Percentiles rank a stretch among this genome's conserved stretches.
Conservation (phyloP, 2,329 filamentous ascomycete genomes). For the Pseudonectria foliicola region DNA sequence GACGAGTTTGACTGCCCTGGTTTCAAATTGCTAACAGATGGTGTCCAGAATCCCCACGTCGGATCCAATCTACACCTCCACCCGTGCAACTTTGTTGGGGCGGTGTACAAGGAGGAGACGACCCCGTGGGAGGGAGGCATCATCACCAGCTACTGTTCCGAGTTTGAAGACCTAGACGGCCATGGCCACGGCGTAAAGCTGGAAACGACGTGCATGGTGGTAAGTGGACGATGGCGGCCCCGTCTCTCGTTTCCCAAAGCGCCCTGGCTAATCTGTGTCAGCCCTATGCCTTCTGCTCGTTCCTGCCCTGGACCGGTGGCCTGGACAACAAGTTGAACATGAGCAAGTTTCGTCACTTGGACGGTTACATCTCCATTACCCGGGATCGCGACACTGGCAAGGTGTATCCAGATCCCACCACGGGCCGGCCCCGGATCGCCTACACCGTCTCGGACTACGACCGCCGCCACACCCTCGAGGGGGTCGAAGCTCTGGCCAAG, state of each 20-base stretch:
- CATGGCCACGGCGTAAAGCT: constrained; percentile 77
- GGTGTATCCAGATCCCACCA: constrained; percentile 64
- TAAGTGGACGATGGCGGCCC: constrained; percentile 24
- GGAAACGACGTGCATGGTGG: constrained; percentile 66
- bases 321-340: constrained; percentile 66
- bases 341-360: constrained; percentile 61
- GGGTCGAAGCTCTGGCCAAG: constrained; percentile 63
- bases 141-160: constrained; percentile 68
- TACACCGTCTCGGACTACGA: constrained; percentile 70
- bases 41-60: constrained; percentile 62
- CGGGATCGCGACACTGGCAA: constrained; percentile 70
- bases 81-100: constrained; percentile 55
- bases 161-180: constrained; percentile 75
- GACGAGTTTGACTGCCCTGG: neutral
- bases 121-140: constrained; percentile 69
- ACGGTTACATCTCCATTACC: constrained; percentile 64
- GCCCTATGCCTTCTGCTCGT: constrained; percentile 56
- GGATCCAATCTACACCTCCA: constrained; percentile 78
- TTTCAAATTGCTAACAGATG: constrained; percentile 12
- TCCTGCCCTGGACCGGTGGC: constrained; percentile 60
- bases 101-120: constrained; percentile 62
- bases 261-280: constrained; percentile 27
- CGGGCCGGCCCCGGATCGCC: constrained; percentile 57
- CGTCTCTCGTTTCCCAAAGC: neutral
- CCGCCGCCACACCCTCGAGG: constrained; percentile 62